Conservation (phyloP, 2,329 filamentous ascomycete genomes). For the Fusarium sp. region DNA sequence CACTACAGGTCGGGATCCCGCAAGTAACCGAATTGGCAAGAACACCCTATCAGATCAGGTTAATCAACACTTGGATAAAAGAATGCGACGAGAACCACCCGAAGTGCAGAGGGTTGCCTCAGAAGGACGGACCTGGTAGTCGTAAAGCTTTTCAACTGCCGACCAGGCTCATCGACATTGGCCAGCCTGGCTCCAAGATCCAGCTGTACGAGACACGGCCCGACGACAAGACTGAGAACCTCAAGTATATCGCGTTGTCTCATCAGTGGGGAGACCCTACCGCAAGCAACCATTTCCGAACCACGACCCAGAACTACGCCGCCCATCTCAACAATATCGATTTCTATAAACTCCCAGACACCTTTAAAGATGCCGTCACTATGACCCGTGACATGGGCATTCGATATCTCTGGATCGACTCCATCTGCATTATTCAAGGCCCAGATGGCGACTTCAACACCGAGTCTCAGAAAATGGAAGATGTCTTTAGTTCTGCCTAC, state of each 20-base stretch:
- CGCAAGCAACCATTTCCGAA: slow-evolving; percentile 1
- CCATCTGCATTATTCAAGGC: slow-evolving; percentile 27
- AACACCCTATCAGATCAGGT: not conserved
- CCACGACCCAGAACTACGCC: not conserved
- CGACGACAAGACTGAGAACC: not conserved
- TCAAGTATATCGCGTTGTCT: slow-evolving; percentile 6
- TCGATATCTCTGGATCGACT: slow-evolving; percentile 29
- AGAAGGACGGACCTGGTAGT: not conserved
- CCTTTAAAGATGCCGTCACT: slow-evolving; percentile 19
- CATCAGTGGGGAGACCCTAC: slow-evolving; percentile 8
- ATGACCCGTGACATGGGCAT: slow-evolving; percentile 10
- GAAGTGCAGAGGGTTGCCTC: not conserved
- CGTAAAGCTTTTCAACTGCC: not conserved
- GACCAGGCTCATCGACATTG: slow-evolving; percentile 5
- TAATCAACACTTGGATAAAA: not conserved
- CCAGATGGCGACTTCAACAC: slow-evolving; percentile 12
- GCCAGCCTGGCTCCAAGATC: not conserved
- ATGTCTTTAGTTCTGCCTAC: slow-evolving; percentile 19
- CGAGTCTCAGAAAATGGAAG: slow-evolving; percentile 17
- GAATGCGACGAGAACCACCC: not conserved
- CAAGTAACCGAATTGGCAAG: not conserved
- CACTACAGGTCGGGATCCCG: not conserved
- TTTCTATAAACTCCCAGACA: slow-evolving; percentile 3
- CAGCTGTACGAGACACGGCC: not conserved
- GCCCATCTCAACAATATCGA: not conserved